Percentiles rank a stretch among this genome's conserved stretches.
These are phyloP conservation scores for Cytospora chrysosperma DNA, from an alignment of 2,329 filamentous ascomycete genomes.

Conservation along the genomic window DNA sequence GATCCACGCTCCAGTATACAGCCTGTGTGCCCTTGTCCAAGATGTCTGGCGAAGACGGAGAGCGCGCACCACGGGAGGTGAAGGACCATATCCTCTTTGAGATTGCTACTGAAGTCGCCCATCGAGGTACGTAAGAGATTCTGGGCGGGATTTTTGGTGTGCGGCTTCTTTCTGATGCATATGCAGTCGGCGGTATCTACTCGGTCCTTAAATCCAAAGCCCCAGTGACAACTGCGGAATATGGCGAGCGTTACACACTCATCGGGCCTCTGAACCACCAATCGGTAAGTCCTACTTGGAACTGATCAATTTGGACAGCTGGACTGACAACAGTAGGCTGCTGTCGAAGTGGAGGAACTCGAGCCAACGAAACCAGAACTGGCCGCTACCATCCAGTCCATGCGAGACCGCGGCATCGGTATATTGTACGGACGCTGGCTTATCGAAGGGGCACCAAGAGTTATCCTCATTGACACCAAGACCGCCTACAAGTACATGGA, in stretches of 20 bases:
- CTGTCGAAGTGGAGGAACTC: conserved; percentile 95
- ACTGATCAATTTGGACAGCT: not conserved
- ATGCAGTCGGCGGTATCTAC: conserved; percentile 91
- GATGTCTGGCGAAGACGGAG: conserved; percentile 49
- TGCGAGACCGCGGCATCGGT: conserved; percentile 87
- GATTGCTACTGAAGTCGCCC: conserved; percentile 93
- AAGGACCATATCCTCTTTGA: conserved; percentile 97
- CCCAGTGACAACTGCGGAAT: conserved; percentile 94
- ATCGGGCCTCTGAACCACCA: conserved; percentile 91
- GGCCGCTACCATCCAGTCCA: conserved; percentile 79
- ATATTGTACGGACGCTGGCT: conserved; percentile 95
- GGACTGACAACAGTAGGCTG: conserved; percentile 59
- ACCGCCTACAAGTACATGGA: conserved; percentile 88
- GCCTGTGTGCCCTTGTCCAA: conserved; percentile 6
- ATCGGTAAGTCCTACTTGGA: conserved; percentile 60
- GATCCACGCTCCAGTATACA: conserved; percentile 8
- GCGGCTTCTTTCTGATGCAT: conserved; percentile 28
- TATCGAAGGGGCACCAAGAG: conserved; percentile 91
- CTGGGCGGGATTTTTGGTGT: too few species aligned
- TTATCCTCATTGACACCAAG: conserved; percentile 91
- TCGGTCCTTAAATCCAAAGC: conserved; percentile 99
- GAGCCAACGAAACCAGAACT: conserved; percentile 80
- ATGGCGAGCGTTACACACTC: conserved; percentile 95
- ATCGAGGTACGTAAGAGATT: conserved; percentile 66
- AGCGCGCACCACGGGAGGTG: conserved; percentile 64